These are phyloP conservation scores for Akanthomyces muscarius DNA, from an alignment of 2,329 filamentous ascomycete species.

Conservation along the genomic window DNA sequence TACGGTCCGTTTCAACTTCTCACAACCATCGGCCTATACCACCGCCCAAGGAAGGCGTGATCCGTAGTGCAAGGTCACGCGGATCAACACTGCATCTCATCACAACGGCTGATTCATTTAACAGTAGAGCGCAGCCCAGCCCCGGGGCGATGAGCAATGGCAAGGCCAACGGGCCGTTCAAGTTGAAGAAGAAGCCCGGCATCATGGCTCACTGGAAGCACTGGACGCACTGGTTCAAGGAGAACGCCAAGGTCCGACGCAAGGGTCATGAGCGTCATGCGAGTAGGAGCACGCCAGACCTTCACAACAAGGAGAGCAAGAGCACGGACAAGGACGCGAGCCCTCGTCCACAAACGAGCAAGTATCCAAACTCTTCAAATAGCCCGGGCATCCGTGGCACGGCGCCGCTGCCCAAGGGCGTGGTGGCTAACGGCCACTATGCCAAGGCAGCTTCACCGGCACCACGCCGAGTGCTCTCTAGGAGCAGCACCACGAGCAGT, in stretches of 20 bases:
- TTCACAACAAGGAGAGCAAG: slow-evolving; percentile 47
- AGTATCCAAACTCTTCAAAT: slow-evolving; percentile 44
- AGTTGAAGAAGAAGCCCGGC: slow-evolving; percentile 53
- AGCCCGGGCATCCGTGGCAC: slow-evolving; percentile 33
- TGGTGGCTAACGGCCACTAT: slow-evolving; percentile 49
- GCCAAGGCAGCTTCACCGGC: slow-evolving; percentile 25
- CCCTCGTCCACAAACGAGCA: slow-evolving; percentile 58
- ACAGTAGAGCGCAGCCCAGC: slow-evolving; percentile 26
- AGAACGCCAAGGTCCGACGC: slow-evolving; percentile 53
- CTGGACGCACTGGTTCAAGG: slow-evolving; percentile 60
- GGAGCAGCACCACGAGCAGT: slow-evolving; percentile 24
- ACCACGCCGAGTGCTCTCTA: slow-evolving; percentile 21
- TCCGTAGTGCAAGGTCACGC: slow-evolving; percentile 66
- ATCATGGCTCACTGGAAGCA: slow-evolving; percentile 60
- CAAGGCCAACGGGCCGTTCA: slow-evolving; percentile 33
- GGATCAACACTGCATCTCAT: slow-evolving; percentile 86
- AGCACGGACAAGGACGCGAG: slow-evolving; percentile 48
- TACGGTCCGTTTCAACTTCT: slow-evolving; percentile 73
- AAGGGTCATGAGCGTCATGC: slow-evolving; percentile 46
- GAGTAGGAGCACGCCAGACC: slow-evolving; percentile 57
- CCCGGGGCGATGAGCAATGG: slow-evolving; percentile 25
- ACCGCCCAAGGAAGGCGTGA: slow-evolving; percentile 76
- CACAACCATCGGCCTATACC: slow-evolving; percentile 70
- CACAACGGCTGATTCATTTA: slow-evolving; percentile 55
- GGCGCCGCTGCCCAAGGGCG: slow-evolving; percentile 45